Evolutionary conservation across 2,329 filamentous ascomycete species (phyloP).

Genomic region (Alternaria longipes): DNA sequence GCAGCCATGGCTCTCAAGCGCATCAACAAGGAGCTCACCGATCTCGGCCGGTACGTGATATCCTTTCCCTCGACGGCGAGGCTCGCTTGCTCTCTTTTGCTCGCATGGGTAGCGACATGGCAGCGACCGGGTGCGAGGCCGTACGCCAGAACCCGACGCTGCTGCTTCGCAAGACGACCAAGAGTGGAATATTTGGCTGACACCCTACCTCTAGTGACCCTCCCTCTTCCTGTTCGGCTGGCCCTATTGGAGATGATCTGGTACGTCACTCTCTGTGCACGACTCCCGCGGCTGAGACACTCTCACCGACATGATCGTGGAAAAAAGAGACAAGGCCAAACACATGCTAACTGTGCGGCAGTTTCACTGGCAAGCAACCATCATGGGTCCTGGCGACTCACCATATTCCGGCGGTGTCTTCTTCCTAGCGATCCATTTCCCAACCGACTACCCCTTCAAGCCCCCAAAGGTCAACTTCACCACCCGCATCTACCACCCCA

Average conservation of each 20-base stretch:
- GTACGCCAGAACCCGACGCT: slow-evolving; percentile 24
- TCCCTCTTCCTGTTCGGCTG: slow-evolving; percentile 97
- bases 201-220: slow-evolving; percentile 74
- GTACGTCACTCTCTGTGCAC: slow-evolving; percentile 67
- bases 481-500: slow-evolving; percentile 98
- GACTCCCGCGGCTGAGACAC: slow-evolving; percentile 44
- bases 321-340: slow-evolving; percentile 6
- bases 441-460: slow-evolving; percentile 99
- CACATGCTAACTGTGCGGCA: slow-evolving; percentile 56
- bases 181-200: slow-evolving; percentile 42
- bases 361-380: slow-evolving; percentile 99
- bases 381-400: slow-evolving; percentile 98
- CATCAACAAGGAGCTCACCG: slow-evolving; percentile 93
- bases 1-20: slow-evolving; percentile 83
- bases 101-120: slow-evolving; percentile 46
- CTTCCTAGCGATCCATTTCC: slow-evolving; percentile 99
- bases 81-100: slow-evolving; percentile 41
- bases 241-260: slow-evolving; percentile 95
- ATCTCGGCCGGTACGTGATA: slow-evolving; percentile 79
- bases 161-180: slow-evolving; percentile 16
- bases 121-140: slow-evolving; percentile 44
- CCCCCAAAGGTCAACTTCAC: slow-evolving; percentile 99
- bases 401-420: slow-evolving; percentile 98
- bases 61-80: slow-evolving; percentile 26
- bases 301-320: slow-evolving; percentile 26